Percentiles rank a stretch among this genome's conserved stretches.
Evolutionary conservation across 331 rosid genomes (phyloP).

Genomic region (Ulmus americana): DNA sequence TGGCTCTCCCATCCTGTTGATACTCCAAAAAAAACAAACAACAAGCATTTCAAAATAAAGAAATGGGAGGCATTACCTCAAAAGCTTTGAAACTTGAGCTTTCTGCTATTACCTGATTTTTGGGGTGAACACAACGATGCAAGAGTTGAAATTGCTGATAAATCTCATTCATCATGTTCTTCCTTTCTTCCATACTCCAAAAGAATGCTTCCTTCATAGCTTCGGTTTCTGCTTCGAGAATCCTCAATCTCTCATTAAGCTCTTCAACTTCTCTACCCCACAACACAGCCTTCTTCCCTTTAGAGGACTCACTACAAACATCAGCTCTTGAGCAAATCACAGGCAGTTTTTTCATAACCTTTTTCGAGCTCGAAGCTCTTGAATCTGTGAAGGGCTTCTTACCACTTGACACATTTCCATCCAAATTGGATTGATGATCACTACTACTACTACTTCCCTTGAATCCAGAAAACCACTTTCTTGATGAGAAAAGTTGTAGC

Average conservation of each 20-base stretch:
- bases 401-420: not conserved
- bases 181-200: slow-evolving; percentile 31
- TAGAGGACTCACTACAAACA: not conserved
- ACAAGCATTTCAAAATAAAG: not conserved
- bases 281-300: slow-evolving; percentile 17
- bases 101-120: slow-evolving; percentile 20
- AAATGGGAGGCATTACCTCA: slow-evolving; percentile 1
- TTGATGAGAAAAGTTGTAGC: slow-evolving; percentile 9
- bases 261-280: slow-evolving; percentile 25
- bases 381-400: not conserved
- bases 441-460: not conserved
- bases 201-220: slow-evolving; percentile 31
- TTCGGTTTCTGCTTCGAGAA: slow-evolving; percentile 48
- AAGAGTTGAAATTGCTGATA: slow-evolving; percentile 35
- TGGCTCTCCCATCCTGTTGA: slow-evolving; percentile 28
- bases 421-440: not conserved
- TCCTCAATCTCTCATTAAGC: slow-evolving; percentile 26
- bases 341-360: not conserved
- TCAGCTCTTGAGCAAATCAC: slow-evolving; percentile 9
- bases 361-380: slow-evolving; percentile 1
- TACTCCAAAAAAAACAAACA: not conserved
- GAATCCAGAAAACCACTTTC: slow-evolving; percentile 15
- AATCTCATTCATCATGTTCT: slow-evolving; percentile 30
- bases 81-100: slow-evolving; percentile 5
- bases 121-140: slow-evolving; percentile 10